Conservation (phyloP, 495 filamentous ascomycete species). For the Ascobolus immersus region DNA sequence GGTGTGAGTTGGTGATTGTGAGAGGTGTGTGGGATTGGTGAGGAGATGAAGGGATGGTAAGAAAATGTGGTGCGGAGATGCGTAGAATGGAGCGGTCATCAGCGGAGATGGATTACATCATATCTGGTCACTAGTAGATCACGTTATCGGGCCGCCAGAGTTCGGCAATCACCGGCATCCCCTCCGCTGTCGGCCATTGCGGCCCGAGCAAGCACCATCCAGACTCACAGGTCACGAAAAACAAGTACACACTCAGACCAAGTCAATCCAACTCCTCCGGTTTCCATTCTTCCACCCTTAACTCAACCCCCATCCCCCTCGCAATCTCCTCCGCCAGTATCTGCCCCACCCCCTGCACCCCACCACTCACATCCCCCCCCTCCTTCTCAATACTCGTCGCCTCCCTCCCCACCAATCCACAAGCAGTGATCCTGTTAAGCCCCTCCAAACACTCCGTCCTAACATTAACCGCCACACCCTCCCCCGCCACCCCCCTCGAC, state of each 20-base stretch:
- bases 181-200: too few relatives aligned
- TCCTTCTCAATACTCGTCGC: slow-evolving; percentile 36
- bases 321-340: slow-evolving; percentile 10
- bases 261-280: too few relatives aligned
- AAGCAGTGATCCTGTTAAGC: slow-evolving; percentile 62
- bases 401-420: slow-evolving; percentile 53
- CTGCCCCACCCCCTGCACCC: slow-evolving; percentile 10
- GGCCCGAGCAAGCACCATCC: too few relatives aligned
- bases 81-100: too few relatives aligned
- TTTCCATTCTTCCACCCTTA: too few relatives aligned
- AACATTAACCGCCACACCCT: slow-evolving; percentile 70
- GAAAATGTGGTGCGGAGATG: too few relatives aligned
- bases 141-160: too few relatives aligned
- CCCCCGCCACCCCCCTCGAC: slow-evolving; percentile 55
- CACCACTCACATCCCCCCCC: slow-evolving; percentile 8
- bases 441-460: slow-evolving; percentile 37
- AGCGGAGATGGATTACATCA: too few relatives aligned
- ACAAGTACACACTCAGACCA: too few relatives aligned
- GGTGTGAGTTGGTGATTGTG: not conserved
- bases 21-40: not conserved
- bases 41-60: slow-evolving; percentile 2
- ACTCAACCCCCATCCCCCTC: slow-evolving; percentile 5
- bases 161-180: too few relatives aligned
- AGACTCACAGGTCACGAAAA: too few relatives aligned
- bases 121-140: too few relatives aligned